Evolutionary conservation across 495 filamentous ascomycete species (phyloP), one percentile per base, ranked within the genome.

Genomic region (Penicillium bialowiezense): DNA sequence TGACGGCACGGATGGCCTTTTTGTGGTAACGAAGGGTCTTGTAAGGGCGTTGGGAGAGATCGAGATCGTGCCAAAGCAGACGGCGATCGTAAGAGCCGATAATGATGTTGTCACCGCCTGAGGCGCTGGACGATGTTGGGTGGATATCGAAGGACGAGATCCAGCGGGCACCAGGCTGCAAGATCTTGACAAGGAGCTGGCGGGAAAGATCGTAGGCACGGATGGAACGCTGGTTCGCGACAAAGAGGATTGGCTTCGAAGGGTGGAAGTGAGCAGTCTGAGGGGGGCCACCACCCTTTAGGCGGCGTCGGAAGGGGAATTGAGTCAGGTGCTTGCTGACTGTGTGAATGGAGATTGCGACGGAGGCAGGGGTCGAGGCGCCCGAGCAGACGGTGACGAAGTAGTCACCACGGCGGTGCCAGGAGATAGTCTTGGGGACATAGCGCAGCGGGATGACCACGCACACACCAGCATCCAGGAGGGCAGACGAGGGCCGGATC

Each of bases 181-280:
- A 76, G 52, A 89, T 88, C 73, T 95, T 93, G 67, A 95, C 75
- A 18, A 97, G 82, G 48, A 92, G 83, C 64, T 96, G 90, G 59
- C 82, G 85, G 35, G 89, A 83, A 23, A 98, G 80, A 64, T 98
- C 92, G 71, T 97, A 98, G 56, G 83, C 87, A 38, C 93, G 87
- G 58, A 98, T 87, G 26, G 86, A 85, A 41, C 90, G 87, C 65
- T 95, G 91, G 20, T 95, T 97, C 15, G 93, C 93, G 32, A 98
- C 90, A 56, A 97, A 97, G 68, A 98, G 89, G 41, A 95, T 83
- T 4, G 95, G 91, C 44, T 91, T 84, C 39, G 84, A 87, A 5
- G 93, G 95, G 64, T 98, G 93, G 82, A 98, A 98, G 48, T 88
- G 85, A 6, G 88, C 90, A 7, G 87, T 86, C 73, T 97, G 95